Evolutionary conservation across 768 basidiomycete species (phyloP), one percentile per base, ranked within the genome.

Genomic region (Tremella yokohamensis): DNA sequence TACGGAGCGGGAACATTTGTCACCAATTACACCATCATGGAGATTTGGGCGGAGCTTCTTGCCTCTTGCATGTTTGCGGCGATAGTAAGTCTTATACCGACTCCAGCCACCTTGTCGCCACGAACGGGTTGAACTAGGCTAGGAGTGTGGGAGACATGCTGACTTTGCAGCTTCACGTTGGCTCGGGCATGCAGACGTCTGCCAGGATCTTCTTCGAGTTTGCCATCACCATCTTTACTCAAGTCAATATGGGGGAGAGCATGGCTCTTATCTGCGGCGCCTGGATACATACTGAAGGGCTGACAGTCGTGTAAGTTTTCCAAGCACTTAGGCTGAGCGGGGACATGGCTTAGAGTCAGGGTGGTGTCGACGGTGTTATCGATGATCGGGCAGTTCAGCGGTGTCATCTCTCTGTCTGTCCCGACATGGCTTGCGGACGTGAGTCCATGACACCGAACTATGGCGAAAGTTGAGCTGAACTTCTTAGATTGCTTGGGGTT

Each of bases 1-100:
- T 81, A 82, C 57, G 78, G 76, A 0, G 64, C 76, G 1, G 66
- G 75, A 4, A 78, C 81, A 0, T 80, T 82, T 51, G 48, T 79
- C 20, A 49, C 74, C 20, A 68, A 72, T 8, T 79, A 77, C 58
- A 78, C 77, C 0, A 24, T 76, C 1, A 73, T 78, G 8, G 79
- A 79, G 53, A 54, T 78, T 1, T 62, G 73, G 3, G 69, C 78
- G 48, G 72, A 78, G 40, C 55, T 79, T 42, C 42, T 77, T 22
- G 73, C 68, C 12, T 62, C 72, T 7, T 64, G 78, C 47, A 73
- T 72, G 13, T 66, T 66, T 61, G 60, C 59, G 0, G 56, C 59
- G 16, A 59, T 70, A 56, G 62, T 69, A 44, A 25, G 63, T 64
- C n/a, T 15, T 20, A 8, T 22, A 1, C 37, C 54, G 25, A 13